Evolutionary conservation across 1,284 basidiomycete species (phyloP).

Genomic region (Cryptococcus sp.): DNA sequence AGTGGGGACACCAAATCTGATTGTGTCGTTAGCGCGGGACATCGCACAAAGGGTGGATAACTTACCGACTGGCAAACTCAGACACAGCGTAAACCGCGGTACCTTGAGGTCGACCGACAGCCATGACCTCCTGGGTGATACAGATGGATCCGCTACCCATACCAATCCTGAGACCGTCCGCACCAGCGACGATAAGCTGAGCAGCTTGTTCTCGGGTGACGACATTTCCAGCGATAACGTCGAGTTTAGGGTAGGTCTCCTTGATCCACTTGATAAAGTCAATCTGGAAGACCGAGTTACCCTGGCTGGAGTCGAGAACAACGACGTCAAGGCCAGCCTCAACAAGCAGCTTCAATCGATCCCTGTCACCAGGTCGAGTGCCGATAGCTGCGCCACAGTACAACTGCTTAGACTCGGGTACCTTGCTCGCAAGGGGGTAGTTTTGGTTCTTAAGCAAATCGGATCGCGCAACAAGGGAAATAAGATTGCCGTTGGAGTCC

Average conservation of each 20-base stretch:
- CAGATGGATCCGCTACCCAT: constrained; percentile 99
- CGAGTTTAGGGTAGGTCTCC: constrained; percentile 73
- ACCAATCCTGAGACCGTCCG: constrained; percentile 89
- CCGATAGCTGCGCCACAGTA: constrained; percentile 97
- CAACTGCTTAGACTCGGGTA: constrained; percentile 89
- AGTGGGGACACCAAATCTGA: constrained; percentile 85
- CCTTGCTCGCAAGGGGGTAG: constrained; percentile 92
- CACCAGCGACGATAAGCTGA: constrained; percentile 87
- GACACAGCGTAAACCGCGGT: constrained; percentile 94
- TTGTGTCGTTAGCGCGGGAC: not conserved
- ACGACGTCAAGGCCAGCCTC: constrained; percentile 96
- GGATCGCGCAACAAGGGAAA: constrained; percentile 88
- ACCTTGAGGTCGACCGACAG: constrained; percentile 97
- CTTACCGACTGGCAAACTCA: constrained; percentile 71
- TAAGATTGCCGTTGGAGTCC: constrained; percentile 70
- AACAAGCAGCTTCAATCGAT: constrained; percentile 80
- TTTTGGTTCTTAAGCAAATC: constrained; percentile 98
- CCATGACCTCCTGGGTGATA: constrained; percentile 99
- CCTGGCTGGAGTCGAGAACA: constrained; percentile 93
- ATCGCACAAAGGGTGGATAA: not conserved
- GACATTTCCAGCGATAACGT: constrained; percentile 96
- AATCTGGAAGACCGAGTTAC: constrained; percentile 90
- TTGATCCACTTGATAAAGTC: constrained; percentile 98
- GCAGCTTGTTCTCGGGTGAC: constrained; percentile 98
- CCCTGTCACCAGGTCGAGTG: constrained; percentile 84